Evolutionary conservation across 495 filamentous ascomycete species (phyloP), one percentile per base, ranked within the genome.

Genomic region (Tetracladium marchalianum): DNA sequence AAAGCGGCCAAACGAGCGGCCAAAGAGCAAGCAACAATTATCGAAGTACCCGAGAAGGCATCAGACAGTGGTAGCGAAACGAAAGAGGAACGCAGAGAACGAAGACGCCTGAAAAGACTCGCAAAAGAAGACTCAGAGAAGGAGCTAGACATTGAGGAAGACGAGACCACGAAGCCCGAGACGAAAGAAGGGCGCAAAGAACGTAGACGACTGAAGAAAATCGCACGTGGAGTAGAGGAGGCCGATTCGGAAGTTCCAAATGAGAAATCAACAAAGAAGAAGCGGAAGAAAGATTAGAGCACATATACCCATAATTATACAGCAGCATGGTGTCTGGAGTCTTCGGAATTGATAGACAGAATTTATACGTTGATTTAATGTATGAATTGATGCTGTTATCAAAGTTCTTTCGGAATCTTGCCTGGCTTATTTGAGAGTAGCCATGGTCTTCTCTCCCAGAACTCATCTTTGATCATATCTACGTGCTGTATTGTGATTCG

Each of bases 381-480:
- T 13, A 19, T 43, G 4, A 18, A 47, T 31, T 33, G 52, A 39
- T 46, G 43, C 41, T 40, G 27, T 46, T 37, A 62, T 64, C 59
- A 80, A 66, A 46, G 37, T 39, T 58, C 53, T 39, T 70, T 73
- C 4, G 79, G 78, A 43, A 82, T 63, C 57, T 77, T 83, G 10
- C 82, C 80, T 17, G 83, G 77, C 55, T 80, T 84, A 44, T 82
- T 80, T 12, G 78, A 84, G 44, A 96, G 62, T 47, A 98, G 75
- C 86, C 90, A 95, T 7, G 89, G 87, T 55, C 85, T 70, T 54
- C 71, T 69, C 49, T 84, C 74, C 92, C 90, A 98, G 62, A 98
- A 97, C 6, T 84, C 83, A 66, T 96, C 85, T 49, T 82, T 84
- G 60, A 97, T 96, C 57, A 98, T 84, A 64, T 98, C 92, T 44